phyloP scores from a whole-genome alignment of 305 asterid genomes.

The Fraxinus dipetala region DNA sequence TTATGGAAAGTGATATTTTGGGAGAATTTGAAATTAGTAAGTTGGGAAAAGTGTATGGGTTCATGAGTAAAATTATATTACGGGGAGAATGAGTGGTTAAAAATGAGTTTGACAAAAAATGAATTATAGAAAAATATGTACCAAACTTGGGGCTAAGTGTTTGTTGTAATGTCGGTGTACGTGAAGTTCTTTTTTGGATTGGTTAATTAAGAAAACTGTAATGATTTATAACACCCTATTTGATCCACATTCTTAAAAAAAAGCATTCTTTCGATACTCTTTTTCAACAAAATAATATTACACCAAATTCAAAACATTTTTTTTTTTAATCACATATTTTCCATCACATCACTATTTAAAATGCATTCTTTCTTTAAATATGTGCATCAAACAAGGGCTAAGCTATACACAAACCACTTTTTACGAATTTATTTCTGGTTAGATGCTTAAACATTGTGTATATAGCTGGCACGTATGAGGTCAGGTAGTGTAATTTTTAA shows the following conservation, averaged over 20 bases:
- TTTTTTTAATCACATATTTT: no score
- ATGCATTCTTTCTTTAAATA: no score
- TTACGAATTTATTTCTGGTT: not conserved
- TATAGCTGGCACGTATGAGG: not conserved
- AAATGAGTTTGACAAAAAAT: no score
- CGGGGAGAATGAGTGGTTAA: no score
- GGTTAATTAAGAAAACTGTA: not conserved
- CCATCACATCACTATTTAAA: no score
- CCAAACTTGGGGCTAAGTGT: not conserved
- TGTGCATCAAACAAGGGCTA: no score
- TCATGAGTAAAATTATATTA: not conserved
- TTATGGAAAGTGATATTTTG: not conserved
- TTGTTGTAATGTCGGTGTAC: not conserved
- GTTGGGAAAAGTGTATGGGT: not conserved
- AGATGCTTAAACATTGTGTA: not conserved
- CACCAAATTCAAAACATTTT: no score
- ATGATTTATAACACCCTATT: no score
- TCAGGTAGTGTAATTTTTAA: not conserved
- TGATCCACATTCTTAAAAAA: no score
- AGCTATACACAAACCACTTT: not conserved
- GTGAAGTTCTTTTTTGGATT: not conserved
- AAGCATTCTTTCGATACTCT: no score
- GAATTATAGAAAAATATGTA: not conserved
- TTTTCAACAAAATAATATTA: no score
- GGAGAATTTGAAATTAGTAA: not conserved